phyloP scores from a whole-genome alignment of 768 basidiomycete species.

The Kwoniella shandongensis region DNA sequence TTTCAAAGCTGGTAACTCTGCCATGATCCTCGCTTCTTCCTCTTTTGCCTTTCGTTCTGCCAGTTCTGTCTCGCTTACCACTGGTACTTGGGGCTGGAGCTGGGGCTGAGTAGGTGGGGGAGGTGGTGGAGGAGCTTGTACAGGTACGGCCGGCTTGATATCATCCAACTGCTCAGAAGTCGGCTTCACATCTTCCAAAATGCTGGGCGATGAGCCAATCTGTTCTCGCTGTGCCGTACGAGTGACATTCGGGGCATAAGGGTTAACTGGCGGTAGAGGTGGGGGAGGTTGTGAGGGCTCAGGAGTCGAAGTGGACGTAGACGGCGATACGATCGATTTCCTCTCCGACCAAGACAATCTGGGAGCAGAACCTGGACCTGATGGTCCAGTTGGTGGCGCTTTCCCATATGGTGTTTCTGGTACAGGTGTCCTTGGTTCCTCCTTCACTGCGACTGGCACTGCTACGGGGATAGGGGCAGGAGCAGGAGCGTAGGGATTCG shows the following conservation, averaged over 20 bases:
- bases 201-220: too few relatives aligned
- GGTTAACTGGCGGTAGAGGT: slow-evolving; percentile 4
- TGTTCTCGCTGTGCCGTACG: too few relatives aligned
- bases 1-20: slow-evolving; percentile 34
- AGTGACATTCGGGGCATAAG: not conserved
- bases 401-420: not conserved
- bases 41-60: slow-evolving; percentile 22
- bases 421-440: not conserved
- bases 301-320: slow-evolving; percentile 8
- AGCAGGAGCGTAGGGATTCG: slow-evolving; percentile 6
- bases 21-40: slow-evolving; percentile 31
- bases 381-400: not conserved
- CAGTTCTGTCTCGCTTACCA: slow-evolving; percentile 17
- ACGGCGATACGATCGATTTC: slow-evolving; percentile 16
- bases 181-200: slow-evolving; percentile 4
- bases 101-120: not conserved
- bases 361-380: slow-evolving; percentile 2
- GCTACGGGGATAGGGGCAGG: not conserved
- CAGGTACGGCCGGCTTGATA: not conserved
- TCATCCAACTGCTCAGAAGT: not conserved
- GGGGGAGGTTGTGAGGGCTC: slow-evolving; percentile 6
- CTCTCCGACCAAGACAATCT: slow-evolving; percentile 39
- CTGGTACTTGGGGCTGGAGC: not conserved
- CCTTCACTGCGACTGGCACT: not conserved
- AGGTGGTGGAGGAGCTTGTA: not conserved